These are phyloP conservation scores for Dendryphion nanum DNA, from an alignment of 2,329 filamentous ascomycete genomes.

Conservation along the genomic window DNA sequence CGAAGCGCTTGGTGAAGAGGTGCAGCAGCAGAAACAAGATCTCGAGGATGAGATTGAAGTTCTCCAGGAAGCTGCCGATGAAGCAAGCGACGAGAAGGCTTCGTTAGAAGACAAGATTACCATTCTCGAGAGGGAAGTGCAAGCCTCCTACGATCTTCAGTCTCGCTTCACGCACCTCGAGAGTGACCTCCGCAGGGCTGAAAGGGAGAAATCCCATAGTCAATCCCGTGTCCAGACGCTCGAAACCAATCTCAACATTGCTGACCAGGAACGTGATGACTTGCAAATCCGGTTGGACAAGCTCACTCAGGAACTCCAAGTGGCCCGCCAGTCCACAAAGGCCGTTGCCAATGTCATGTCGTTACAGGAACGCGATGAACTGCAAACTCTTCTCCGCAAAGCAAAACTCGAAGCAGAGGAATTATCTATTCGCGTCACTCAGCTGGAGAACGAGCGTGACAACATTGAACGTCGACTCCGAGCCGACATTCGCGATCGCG, in stretches of 20 bases:
- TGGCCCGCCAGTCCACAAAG: slow-evolving; percentile 51
- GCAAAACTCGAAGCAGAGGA: slow-evolving; percentile 8
- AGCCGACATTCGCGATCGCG: slow-evolving; percentile 12
- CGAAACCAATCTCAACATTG: slow-evolving; percentile 37
- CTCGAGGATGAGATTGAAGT: slow-evolving; percentile 58
- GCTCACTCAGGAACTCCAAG: slow-evolving; percentile 57
- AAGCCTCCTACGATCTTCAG: slow-evolving; percentile 47
- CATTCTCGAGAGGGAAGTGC: slow-evolving; percentile 26
- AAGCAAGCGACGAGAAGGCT: slow-evolving; percentile 50
- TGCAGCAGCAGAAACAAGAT: slow-evolving; percentile 45
- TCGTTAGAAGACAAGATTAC: slow-evolving; percentile 59
- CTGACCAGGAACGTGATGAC: slow-evolving; percentile 28
- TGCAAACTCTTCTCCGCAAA: slow-evolving; percentile 55
- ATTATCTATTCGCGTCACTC: slow-evolving; percentile 75
- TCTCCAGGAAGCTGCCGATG: slow-evolving; percentile 44
- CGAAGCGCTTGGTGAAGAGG: slow-evolving; percentile 51
- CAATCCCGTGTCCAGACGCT: slow-evolving; percentile 33
- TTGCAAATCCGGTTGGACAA: slow-evolving; percentile 57
- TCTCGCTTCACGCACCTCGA: slow-evolving; percentile 46
- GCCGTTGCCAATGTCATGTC: slow-evolving; percentile 40
- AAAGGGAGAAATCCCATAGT: slow-evolving; percentile 39
- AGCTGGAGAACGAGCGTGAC: slow-evolving; percentile 79
- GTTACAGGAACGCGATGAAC: slow-evolving; percentile 57
- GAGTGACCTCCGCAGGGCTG: slow-evolving; percentile 29
- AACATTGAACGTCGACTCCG: slow-evolving; percentile 14